phyloP scores from a whole-genome alignment of 106 monocot species.

The Phalaenopsis aphrodite region DNA sequence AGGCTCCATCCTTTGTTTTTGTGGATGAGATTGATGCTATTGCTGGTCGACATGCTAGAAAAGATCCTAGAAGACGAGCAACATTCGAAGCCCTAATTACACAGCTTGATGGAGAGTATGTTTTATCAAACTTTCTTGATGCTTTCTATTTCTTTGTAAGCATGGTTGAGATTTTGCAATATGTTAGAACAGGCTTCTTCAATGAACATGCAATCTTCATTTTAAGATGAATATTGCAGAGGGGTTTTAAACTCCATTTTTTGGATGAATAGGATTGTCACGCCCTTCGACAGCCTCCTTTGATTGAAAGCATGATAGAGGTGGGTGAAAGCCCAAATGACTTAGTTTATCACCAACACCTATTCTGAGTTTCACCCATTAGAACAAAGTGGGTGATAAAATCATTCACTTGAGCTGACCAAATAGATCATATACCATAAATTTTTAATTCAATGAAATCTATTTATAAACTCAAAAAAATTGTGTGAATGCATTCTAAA shows the following conservation, averaged over 20 bases:
- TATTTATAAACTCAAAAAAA: too few species aligned
- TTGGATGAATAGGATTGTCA: not conserved
- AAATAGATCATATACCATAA: too few species aligned
- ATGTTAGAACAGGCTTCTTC: not conserved
- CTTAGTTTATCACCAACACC: too few species aligned
- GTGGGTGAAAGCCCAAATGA: too few species aligned
- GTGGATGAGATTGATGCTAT: slow-evolving; percentile 95
- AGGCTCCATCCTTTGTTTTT: slow-evolving; percentile 91
- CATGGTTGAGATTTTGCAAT: not conserved
- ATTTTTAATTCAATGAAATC: too few species aligned
- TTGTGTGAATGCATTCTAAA: too few species aligned
- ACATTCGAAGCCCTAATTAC: slow-evolving; percentile 79
- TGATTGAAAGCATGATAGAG: too few species aligned
- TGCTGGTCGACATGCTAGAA: slow-evolving; percentile 81
- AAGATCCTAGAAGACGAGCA: slow-evolving; percentile 67
- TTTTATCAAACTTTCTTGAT: not conserved
- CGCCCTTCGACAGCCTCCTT: too few species aligned
- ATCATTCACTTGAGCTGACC: too few species aligned
- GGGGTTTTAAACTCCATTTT: not conserved
- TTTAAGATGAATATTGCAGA: too few species aligned
- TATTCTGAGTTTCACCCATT: too few species aligned
- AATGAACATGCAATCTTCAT: not conserved
- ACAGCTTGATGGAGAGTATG: slow-evolving; percentile 90
- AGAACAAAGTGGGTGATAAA: too few species aligned
- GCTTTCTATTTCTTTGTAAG: not conserved